phyloP scores from a whole-genome alignment of 225 moss, liverwort and hornwort genomes.

The Takakia lepidozioides region DNA sequence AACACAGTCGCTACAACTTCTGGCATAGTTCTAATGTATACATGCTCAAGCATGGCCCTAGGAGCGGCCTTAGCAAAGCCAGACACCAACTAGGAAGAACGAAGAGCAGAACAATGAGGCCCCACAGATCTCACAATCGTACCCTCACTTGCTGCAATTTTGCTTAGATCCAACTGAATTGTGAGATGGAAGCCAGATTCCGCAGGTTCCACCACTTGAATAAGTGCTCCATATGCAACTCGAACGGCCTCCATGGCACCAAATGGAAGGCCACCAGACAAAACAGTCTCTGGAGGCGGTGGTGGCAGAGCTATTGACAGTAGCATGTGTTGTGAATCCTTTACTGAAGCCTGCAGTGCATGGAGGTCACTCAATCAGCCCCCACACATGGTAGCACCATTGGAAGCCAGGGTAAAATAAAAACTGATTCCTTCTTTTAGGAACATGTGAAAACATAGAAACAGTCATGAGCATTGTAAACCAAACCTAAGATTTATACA shows the following conservation, averaged over 20 bases:
- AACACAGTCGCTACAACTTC: too few relatives aligned
- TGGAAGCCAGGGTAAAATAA: background rate
- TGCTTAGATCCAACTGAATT: conserved; percentile 58
- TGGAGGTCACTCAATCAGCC: too few relatives aligned
- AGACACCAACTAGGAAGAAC: too few relatives aligned
- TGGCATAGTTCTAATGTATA: too few relatives aligned
- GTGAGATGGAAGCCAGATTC: conserved; percentile 79
- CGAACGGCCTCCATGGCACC: conserved; percentile 91
- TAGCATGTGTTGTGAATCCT: conserved; percentile 62
- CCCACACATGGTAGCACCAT: too few relatives aligned
- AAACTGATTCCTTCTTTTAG: background rate
- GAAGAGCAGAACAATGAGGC: too few relatives aligned
- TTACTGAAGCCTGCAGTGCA: conserved; percentile 72
- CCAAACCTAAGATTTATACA: too few relatives aligned
- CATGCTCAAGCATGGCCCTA: too few relatives aligned
- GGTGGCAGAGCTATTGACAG: conserved; percentile 87
- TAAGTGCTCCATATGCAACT: conserved; percentile 64
- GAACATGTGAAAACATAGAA: background rate
- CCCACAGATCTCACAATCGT: too few relatives aligned
- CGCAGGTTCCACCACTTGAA: conserved; percentile 64
- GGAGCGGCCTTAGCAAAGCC: too few relatives aligned
- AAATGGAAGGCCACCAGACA: conserved; percentile 81
- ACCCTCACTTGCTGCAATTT: conserved; percentile 58
- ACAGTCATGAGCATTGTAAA: too few relatives aligned
- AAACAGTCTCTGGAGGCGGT: conserved; percentile 89